Conservation (phyloP, 106 monocot species). For the Cymbidium sinense region DNA sequence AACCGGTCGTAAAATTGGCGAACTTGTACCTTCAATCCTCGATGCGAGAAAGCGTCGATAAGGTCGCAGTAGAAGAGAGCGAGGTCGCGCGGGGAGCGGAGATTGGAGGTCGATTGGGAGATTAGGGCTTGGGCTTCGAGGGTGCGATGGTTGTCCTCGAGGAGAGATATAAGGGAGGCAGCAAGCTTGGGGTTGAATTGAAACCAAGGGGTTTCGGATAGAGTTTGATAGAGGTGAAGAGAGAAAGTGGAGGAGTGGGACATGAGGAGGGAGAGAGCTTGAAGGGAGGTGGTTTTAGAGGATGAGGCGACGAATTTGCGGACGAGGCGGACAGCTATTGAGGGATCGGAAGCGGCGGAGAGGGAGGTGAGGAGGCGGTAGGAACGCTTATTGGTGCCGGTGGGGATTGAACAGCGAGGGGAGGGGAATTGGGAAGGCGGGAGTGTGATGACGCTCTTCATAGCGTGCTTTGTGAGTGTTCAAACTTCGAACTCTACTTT, state of each 20-base stretch:
- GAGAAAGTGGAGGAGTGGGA: slow-evolving; percentile 36
- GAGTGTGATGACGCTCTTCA: background rate
- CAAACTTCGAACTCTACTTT: background rate
- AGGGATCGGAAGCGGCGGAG: slow-evolving; percentile 26
- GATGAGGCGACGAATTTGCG: slow-evolving; percentile 53
- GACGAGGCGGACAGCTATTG: slow-evolving; percentile 41
- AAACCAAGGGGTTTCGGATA: slow-evolving; percentile 56
- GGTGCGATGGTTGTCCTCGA: slow-evolving; percentile 30
- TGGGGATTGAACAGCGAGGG: background rate
- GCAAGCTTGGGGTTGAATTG: slow-evolving; percentile 59
- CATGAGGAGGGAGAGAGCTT: slow-evolving; percentile 64
- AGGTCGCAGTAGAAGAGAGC: slow-evolving; percentile 63
- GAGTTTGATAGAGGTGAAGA: slow-evolving; percentile 38
- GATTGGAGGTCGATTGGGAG: slow-evolving; percentile 31
- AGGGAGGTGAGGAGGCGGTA: slow-evolving; percentile 59
- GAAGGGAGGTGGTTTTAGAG: slow-evolving; percentile 57
- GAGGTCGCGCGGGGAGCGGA: slow-evolving; percentile 25
- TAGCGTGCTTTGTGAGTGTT: background rate
- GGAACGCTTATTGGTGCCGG: slow-evolving; percentile 19
- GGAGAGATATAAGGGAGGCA: slow-evolving; percentile 42
- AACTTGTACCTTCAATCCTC: slow-evolving; percentile 21
- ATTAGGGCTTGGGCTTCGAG: slow-evolving; percentile 42
- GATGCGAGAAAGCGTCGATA: slow-evolving; percentile 43
- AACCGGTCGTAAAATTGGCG: slow-evolving; percentile 21
- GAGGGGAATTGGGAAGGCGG: background rate